Conservation (phyloP, 2,329 filamentous ascomycete species). For the Claviceps sp. region DNA sequence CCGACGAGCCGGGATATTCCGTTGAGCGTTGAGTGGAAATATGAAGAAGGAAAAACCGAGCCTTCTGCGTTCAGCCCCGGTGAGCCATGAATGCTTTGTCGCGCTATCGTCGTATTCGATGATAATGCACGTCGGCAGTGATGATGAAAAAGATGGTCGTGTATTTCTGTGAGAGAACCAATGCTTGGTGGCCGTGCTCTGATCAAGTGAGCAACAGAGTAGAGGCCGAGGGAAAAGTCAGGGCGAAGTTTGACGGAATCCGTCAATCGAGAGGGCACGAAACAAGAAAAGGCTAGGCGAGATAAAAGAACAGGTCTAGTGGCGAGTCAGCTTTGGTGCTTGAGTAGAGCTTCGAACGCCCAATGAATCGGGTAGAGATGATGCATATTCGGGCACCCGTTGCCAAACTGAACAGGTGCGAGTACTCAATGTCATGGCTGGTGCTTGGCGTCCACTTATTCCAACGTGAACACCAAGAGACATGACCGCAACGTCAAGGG, state of each 20-base stretch:
- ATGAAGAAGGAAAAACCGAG: slow-evolving; percentile 3
- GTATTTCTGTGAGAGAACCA: background rate
- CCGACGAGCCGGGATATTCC: background rate
- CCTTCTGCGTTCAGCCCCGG: slow-evolving; percentile 13
- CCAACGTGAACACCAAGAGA: background rate
- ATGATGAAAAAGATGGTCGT: background rate
- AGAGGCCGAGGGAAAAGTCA: background rate
- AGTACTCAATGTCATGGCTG: background rate
- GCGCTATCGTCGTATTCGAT: slow-evolving; percentile 10
- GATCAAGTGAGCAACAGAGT: background rate
- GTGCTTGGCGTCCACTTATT: background rate
- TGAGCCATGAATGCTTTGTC: slow-evolving; percentile 21
- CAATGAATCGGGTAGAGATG: too few species aligned
- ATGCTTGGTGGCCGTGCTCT: background rate
- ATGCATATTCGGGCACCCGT: background rate
- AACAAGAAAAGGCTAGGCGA: background rate
- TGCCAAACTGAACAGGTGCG: background rate
- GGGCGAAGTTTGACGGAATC: background rate
- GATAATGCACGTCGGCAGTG: slow-evolving; percentile 8
- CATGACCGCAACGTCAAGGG: background rate
- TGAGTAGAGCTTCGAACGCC: background rate
- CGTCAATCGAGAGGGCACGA: background rate
- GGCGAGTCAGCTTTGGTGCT: background rate
- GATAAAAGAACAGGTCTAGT: background rate
- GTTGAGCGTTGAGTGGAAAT: background rate